A percentile compares a stretch with the other conserved stretches of the same genome.
These are phyloP conservation scores for Coemansia sp. DNA, from an alignment of 192 early-diverging fungal genomes.

Conservation along the genomic window DNA sequence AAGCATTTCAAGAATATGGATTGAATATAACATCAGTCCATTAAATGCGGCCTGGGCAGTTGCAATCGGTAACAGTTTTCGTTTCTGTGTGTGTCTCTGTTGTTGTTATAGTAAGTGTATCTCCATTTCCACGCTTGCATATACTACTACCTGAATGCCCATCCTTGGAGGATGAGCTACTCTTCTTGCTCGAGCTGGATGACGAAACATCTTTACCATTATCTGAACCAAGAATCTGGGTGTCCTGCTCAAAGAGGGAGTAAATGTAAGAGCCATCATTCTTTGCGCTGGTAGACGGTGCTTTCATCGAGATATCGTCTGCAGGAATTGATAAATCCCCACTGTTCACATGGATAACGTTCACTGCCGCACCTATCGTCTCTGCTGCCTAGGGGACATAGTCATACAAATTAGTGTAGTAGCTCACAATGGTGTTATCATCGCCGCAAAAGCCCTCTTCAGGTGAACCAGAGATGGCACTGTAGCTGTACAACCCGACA, in stretches of 20 bases:
- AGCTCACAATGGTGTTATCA: slow-evolving; percentile 16
- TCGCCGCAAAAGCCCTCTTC: slow-evolving; percentile 6
- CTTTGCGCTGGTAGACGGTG: slow-evolving; percentile 1
- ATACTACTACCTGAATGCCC: not conserved
- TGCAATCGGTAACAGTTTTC: not conserved
- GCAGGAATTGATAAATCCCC: not conserved
- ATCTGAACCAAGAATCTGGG: not conserved
- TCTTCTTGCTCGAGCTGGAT: not conserved
- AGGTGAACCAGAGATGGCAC: slow-evolving; percentile 10
- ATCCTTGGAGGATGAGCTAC: not conserved
- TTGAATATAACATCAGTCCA: no score
- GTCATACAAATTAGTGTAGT: slow-evolving; percentile 34
- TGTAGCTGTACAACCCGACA: slow-evolving; percentile 28
- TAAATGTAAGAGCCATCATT: slow-evolving; percentile 8
- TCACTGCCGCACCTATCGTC: not conserved
- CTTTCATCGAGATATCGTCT: not conserved
- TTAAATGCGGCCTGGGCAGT: no score
- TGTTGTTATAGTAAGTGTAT: not conserved
- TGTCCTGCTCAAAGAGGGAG: not conserved
- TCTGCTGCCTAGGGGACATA: slow-evolving; percentile 22
- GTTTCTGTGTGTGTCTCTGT: not conserved
- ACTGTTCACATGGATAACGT: not conserved
- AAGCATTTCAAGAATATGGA: no score
- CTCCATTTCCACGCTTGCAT: not conserved
- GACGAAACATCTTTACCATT: not conserved